Conservation (phyloP, 768 basidiomycete genomes). For the Tylopilus sp. region DNA sequence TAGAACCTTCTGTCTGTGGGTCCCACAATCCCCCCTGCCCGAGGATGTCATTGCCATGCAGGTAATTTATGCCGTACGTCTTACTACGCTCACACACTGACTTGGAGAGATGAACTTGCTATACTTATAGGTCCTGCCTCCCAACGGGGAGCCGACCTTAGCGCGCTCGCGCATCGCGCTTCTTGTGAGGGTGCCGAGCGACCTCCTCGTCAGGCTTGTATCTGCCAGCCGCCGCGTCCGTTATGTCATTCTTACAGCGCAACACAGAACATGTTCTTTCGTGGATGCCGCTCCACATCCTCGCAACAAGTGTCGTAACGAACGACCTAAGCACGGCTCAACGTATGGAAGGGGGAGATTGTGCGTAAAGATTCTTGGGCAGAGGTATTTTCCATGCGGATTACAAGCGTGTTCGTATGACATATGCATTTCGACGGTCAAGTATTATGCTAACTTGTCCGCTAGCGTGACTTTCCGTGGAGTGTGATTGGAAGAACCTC, state of each 20-base stretch:
- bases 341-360: conserved; percentile 54
- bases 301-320: conserved; percentile 72
- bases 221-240: not conserved
- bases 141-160: conserved; percentile 45
- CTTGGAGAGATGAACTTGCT: conserved; percentile 4
- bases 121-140: conserved; percentile 32
- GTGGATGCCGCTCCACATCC: conserved; percentile 61
- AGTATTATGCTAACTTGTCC: not conserved
- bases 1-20: conserved; percentile 22
- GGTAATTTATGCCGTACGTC: conserved; percentile 28
- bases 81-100: conserved; percentile 7
- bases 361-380: conserved; percentile 17
- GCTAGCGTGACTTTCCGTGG: not conserved
- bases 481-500: too few species aligned
- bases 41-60: conserved; percentile 28
- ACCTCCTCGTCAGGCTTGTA: conserved; percentile 50
- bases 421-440: conserved; percentile 12
- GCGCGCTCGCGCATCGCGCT: conserved; percentile 71
- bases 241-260: conserved; percentile 10
- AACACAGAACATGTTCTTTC: conserved; percentile 29
- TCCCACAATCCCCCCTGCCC: conserved; percentile 34
- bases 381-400: conserved; percentile 8
- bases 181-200: conserved; percentile 58
- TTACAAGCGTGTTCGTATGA: conserved; percentile 12
- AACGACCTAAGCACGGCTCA: conserved; percentile 68